These are phyloP conservation scores for Flaveria robusta DNA, from an alignment of 129 eudicot species.

Conservation along the genomic window DNA sequence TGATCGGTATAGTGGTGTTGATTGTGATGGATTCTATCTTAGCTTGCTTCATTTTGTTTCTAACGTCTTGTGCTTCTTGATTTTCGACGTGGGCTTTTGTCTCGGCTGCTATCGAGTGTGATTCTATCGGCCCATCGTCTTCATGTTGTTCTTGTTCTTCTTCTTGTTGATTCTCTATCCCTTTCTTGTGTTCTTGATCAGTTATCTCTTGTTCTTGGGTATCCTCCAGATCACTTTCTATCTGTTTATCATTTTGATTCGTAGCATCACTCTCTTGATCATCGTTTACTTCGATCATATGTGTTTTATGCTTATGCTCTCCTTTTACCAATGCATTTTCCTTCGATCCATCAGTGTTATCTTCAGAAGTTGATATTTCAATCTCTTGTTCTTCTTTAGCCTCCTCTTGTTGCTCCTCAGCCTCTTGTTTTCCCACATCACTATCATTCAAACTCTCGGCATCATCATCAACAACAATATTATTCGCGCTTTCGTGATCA, in stretches of 20 bases:
- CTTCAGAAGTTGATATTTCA: conserved; percentile 26
- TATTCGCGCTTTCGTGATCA: conserved; percentile 15
- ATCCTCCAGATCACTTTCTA: conserved; percentile 22
- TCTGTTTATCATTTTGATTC: conserved; percentile 26
- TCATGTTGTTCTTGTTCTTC: conserved; percentile 42
- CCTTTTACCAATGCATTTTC: conserved; percentile 23
- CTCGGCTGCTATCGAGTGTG: conserved; percentile 46
- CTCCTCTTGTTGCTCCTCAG: conserved; percentile 28
- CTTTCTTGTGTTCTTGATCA: conserved; percentile 48
- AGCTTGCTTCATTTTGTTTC: conserved; percentile 40
- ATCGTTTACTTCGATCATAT: conserved; percentile 37
- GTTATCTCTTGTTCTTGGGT: conserved; percentile 24
- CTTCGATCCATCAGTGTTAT: conserved; percentile 33
- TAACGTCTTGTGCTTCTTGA: conserved; percentile 36
- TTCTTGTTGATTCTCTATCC: conserved; percentile 42
- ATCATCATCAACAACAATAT: conserved; percentile 21
- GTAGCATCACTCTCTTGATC: conserved; percentile 25
- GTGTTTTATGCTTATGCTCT: conserved; percentile 37
- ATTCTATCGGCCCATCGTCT: conserved; percentile 41
- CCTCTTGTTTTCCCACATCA: conserved; percentile 34
- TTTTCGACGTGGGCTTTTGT: conserved; percentile 35
- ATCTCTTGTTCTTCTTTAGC: conserved; percentile 28
- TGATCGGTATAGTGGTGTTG: conserved; percentile 21
- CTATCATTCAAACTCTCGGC: conserved; percentile 35
- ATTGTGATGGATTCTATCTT: conserved; percentile 11